Evolutionary conservation across 2,329 filamentous ascomycete species (phyloP).

Genomic region (Aspergillus uvarum): DNA sequence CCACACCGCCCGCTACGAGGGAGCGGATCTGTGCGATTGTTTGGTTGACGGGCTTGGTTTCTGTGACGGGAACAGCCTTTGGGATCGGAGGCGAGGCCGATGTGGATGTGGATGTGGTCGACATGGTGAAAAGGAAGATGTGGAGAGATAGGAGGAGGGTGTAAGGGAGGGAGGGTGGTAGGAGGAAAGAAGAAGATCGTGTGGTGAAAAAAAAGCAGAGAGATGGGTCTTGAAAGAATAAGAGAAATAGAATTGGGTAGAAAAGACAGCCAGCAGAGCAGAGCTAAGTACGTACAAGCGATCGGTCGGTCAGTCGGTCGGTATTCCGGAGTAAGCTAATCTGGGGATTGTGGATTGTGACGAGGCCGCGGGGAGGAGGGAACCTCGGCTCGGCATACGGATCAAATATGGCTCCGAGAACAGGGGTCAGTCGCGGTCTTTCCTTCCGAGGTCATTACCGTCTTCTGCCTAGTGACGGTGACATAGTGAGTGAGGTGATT

Average conservation of each 20-base stretch:
- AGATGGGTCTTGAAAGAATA: background rate
- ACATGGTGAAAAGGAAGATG: constrained; percentile 26
- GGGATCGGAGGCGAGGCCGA: constrained; percentile 30
- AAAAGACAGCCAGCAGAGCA: constrained; percentile 7
- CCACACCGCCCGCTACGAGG: constrained; percentile 84
- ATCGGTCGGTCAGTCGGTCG: background rate
- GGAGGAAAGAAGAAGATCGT: background rate
- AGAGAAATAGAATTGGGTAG: background rate
- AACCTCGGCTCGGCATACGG: background rate
- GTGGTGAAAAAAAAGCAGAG: background rate
- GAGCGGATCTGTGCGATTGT: constrained; percentile 71
- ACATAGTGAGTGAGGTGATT: background rate
- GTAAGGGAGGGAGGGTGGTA: constrained; percentile 5
- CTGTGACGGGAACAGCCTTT: constrained; percentile 30
- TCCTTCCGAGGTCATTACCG: background rate
- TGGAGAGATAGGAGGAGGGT: background rate
- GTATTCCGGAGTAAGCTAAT: background rate
- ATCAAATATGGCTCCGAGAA: background rate
- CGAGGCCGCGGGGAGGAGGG: constrained; percentile 7
- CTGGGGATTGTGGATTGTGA: background rate
- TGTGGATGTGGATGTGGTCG: constrained; percentile 30
- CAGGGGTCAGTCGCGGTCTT: background rate
- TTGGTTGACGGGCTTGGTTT: constrained; percentile 37
- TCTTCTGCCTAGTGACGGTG: background rate
- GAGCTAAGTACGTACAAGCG: constrained; percentile 5